phyloP scores from a whole-genome alignment of 2,329 filamentous ascomycete species.

The Trichoderma aggressivum region DNA sequence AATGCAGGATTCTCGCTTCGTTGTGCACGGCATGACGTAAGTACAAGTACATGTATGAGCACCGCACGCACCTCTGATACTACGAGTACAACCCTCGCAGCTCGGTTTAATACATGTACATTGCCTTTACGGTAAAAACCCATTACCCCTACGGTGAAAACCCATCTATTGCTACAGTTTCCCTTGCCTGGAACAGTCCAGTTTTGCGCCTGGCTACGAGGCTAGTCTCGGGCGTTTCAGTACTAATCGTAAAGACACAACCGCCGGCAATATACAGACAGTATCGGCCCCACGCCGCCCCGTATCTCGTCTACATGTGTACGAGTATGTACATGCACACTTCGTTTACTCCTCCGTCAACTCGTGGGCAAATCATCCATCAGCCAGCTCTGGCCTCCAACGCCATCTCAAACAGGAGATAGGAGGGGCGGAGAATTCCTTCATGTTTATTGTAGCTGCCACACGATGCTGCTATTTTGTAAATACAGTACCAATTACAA shows the following conservation, averaged over 20 bases:
- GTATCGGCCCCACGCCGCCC: background rate
- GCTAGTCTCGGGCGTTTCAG: background rate
- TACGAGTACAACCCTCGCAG: background rate
- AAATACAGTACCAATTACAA: background rate
- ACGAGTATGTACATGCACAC: too few relatives aligned
- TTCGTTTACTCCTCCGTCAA: background rate
- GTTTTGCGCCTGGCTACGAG: background rate
- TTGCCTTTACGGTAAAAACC: background rate
- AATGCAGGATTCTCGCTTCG: background rate
- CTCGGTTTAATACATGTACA: background rate
- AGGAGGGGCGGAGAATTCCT: background rate
- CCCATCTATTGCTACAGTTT: background rate
- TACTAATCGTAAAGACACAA: background rate
- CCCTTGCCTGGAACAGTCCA: background rate
- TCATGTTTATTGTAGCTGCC: background rate
- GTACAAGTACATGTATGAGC: background rate
- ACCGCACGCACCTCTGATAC: too few relatives aligned
- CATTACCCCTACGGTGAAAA: background rate
- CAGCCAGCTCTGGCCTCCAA: background rate
- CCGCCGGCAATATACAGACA: background rate
- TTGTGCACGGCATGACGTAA: constrained; percentile 7
- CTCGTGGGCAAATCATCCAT: background rate
- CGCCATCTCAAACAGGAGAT: background rate
- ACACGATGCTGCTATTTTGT: background rate
- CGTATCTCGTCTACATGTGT: background rate